Conservation (phyloP, 129 eudicot species). For the Logfia minima region DNA sequence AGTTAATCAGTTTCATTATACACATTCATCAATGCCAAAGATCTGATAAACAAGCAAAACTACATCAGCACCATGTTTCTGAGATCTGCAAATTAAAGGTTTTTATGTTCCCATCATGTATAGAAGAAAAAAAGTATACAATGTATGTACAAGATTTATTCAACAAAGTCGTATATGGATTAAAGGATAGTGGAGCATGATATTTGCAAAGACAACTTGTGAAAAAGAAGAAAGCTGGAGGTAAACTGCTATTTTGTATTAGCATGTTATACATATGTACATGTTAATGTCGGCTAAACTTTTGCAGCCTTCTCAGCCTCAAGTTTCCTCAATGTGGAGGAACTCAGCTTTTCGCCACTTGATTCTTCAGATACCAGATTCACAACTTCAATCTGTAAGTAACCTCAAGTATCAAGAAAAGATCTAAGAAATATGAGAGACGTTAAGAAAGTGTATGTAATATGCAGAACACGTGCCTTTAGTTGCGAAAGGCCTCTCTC, state of each 20-base stretch:
- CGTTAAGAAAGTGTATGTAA: not conserved
- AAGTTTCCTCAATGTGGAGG: constrained; percentile 63
- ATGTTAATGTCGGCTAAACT: constrained; percentile 21
- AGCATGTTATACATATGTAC: constrained; percentile 20
- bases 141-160: constrained; percentile 8
- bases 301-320: constrained; percentile 61
- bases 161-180: not conserved
- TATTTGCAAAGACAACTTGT: not conserved
- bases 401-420: not conserved
- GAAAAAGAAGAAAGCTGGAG: not conserved
- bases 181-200: not conserved
- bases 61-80: no score
- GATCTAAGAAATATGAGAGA: not conserved
- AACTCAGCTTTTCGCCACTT: constrained; percentile 65
- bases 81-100: not conserved
- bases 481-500: constrained; percentile 81
- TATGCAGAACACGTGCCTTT: constrained; percentile 47
- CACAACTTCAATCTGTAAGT: constrained; percentile 74
- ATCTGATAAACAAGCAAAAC: no score
- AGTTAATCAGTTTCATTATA: not conserved
- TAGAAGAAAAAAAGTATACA: constrained; percentile 1
- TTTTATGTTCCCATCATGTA: not conserved
- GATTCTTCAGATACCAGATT: constrained; percentile 64
- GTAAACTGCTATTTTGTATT: not conserved
- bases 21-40: no score